These are phyloP conservation scores for Funneliformis geosporum DNA, from an alignment of 192 early-diverging fungal genomes.

Conservation along the genomic window DNA sequence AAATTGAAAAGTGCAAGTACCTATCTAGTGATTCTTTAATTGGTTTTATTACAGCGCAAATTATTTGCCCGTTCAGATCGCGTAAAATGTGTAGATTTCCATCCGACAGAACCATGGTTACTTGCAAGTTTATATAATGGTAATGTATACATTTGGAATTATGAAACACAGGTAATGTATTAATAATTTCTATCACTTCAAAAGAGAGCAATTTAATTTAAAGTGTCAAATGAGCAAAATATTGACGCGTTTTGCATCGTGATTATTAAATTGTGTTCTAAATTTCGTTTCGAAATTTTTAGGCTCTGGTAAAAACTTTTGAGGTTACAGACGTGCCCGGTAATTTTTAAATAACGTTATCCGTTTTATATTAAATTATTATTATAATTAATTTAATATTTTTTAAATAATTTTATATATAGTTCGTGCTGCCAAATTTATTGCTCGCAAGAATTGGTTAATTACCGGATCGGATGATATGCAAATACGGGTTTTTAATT, in stretches of 20 bases:
- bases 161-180: conserved; percentile 82
- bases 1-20: not conserved
- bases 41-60: conserved; percentile 51
- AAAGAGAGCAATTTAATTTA: not conserved
- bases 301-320: conserved; percentile 94
- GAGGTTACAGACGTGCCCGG: conserved; percentile 93
- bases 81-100: conserved; percentile 98
- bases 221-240: too few relatives aligned
- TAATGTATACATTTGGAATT: conserved; percentile 96
- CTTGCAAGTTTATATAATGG: conserved; percentile 96
- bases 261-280: not conserved
- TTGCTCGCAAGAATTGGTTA: conserved; percentile 96
- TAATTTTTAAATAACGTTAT: conserved; percentile 35
- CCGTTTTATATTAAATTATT: not conserved
- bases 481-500: conserved; percentile 98
- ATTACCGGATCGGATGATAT: conserved; percentile 97
- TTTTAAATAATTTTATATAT: conserved; percentile 22
- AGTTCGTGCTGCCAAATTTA: conserved; percentile 98
- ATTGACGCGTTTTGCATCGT: not conserved
- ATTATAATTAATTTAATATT: not conserved
- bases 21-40: not conserved
- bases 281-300: conserved; percentile 25
- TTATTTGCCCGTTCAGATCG: conserved; percentile 82
- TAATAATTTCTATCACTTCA: not conserved
- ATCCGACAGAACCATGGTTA: conserved; percentile 99